Percentiles rank a stretch among this genome's conserved stretches.
Conservation (phyloP, 768 basidiomycete genomes). For the Amanita thiersii region DNA sequence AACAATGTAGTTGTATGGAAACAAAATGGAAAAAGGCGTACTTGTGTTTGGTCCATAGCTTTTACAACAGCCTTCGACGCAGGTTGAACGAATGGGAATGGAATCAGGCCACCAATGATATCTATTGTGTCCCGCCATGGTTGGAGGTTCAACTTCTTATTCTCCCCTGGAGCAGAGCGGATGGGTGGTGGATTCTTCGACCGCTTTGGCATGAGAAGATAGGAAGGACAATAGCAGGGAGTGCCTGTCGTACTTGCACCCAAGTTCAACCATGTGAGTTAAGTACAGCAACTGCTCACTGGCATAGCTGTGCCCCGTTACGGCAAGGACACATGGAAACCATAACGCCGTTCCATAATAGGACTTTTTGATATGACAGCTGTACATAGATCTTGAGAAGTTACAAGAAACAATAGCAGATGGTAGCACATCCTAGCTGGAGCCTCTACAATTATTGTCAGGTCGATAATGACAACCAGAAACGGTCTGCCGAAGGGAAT, state of each 20-base stretch:
- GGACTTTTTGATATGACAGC: not conserved
- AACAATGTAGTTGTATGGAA: not conserved
- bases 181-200: not conserved
- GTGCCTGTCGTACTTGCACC: not conserved
- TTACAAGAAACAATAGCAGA: not conserved
- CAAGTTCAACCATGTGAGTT: not conserved
- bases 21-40: not conserved
- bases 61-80: not conserved
- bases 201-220: not conserved
- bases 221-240: not conserved
- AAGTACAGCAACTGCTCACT: not conserved
- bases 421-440: not conserved
- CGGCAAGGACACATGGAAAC: not conserved
- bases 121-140: not conserved
- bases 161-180: not conserved
- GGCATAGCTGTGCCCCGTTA: not conserved
- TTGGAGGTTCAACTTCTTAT: not conserved
- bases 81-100: constrained; percentile 1
- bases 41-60: not conserved
- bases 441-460: no score
- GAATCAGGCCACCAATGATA: not conserved
- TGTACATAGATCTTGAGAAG: not conserved
- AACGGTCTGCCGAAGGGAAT: no score
- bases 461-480: no score
- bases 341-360: not conserved